Percentiles rank a stretch among this genome's conserved stretches.
Evolutionary conservation across 2,329 filamentous ascomycete species (phyloP).

Genomic region (Pseudopithomyces chartarum): DNA sequence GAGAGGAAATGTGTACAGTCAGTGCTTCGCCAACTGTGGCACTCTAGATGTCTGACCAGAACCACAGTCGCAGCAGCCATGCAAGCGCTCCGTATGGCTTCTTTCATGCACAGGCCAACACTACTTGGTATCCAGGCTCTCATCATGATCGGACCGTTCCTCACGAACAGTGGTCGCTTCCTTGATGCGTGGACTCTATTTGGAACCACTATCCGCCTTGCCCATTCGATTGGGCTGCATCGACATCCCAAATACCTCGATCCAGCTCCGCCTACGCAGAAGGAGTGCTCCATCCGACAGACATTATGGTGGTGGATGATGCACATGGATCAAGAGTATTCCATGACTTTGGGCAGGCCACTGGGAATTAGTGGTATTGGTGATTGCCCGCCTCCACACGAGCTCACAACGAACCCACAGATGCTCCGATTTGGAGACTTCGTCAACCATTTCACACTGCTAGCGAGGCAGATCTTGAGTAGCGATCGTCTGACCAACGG

Average conservation of each 20-base stretch:
- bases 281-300: conserved; percentile 50
- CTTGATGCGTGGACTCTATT: conserved; percentile 58
- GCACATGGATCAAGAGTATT: conserved; percentile 58
- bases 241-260: conserved; percentile 54
- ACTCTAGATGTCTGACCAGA: conserved; percentile 1
- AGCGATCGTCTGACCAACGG: conserved; percentile 48
- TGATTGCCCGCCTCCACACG: conserved; percentile 54
- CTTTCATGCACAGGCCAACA: conserved; percentile 55
- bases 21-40: conserved; percentile 22
- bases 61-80: conserved; percentile 53
- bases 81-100: conserved; percentile 55
- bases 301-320: conserved; percentile 59
- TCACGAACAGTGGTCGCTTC: conserved; percentile 56
- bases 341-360: conserved; percentile 55
- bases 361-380: conserved; percentile 56
- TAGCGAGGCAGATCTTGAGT: conserved; percentile 55
- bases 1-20: conserved; percentile 53
- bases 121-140: conserved; percentile 53
- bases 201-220: conserved; percentile 54
- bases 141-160: conserved; percentile 55
- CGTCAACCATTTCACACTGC: conserved; percentile 53
- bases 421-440: conserved; percentile 53
- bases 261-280: conserved; percentile 45
- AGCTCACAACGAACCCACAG: conserved; percentile 51
- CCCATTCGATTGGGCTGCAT: conserved; percentile 56